Evolutionary conservation across 2,329 filamentous ascomycete species (phyloP).

Genomic region (Neopestalotiopsis clavispora): DNA sequence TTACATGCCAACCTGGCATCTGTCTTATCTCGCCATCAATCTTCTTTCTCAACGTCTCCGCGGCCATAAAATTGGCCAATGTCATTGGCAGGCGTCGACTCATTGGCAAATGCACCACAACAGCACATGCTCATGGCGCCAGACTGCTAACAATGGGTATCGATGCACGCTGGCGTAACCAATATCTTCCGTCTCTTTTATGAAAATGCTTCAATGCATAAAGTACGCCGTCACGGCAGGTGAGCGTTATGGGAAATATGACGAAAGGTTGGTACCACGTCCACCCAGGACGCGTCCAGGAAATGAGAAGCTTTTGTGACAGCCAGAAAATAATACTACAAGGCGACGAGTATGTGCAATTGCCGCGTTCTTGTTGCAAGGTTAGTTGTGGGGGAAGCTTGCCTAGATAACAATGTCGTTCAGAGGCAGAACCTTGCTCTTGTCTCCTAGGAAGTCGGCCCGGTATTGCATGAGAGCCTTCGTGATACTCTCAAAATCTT

Average conservation of each 20-base stretch:
- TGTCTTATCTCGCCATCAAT: constrained; percentile 6
- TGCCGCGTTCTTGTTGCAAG: constrained; percentile 12
- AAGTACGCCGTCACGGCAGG: constrained; percentile 5
- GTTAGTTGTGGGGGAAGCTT: constrained; percentile 1
- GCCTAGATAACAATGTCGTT: constrained; percentile 44
- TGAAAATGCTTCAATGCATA: constrained; percentile 16
- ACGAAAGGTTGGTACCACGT: constrained; percentile 3
- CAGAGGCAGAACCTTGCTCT: constrained; percentile 65
- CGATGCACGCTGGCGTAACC: constrained; percentile 11
- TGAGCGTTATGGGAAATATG: background rate
- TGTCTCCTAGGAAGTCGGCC: constrained; percentile 67
- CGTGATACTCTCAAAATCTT: constrained; percentile 71
- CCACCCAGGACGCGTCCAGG: background rate
- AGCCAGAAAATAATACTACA: constrained; percentile 17
- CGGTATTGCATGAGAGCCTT: constrained; percentile 71
- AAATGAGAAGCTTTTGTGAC: background rate
- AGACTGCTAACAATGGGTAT: constrained; percentile 15
- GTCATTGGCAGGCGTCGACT: background rate
- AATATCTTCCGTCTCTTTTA: constrained; percentile 20
- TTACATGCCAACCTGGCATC: constrained; percentile 8
- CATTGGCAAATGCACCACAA: background rate
- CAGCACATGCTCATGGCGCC: background rate
- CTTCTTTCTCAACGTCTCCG: background rate
- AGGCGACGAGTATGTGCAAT: constrained; percentile 13
- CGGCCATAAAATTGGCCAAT: background rate